A percentile compares a stretch with the other conserved stretches of the same genome.
phyloP scores from a whole-genome alignment of 352 stramenopile species.

The Phytopythium litorale region DNA sequence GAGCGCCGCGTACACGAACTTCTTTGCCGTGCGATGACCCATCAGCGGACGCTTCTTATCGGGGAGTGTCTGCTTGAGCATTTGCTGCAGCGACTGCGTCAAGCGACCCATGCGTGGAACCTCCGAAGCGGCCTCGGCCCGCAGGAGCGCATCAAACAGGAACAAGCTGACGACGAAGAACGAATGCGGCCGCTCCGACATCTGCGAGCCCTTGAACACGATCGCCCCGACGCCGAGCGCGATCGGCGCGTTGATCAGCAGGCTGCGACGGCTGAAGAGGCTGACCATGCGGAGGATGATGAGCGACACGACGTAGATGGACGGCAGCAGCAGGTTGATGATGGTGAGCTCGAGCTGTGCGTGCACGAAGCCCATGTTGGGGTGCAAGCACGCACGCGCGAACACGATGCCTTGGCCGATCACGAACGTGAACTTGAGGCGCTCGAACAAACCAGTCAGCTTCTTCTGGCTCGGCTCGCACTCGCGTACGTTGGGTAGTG shows the following conservation, averaged over 20 bases:
- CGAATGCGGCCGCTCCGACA: conserved; percentile 72
- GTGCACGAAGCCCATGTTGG: conserved; percentile 84
- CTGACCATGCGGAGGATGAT: conserved; percentile 73
- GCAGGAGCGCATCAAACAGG: conserved; percentile 67
- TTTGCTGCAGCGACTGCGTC: conserved; percentile 48
- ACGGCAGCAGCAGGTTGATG: conserved; percentile 83
- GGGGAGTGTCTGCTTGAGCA: conserved; percentile 52
- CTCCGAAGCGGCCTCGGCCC: conserved; percentile 41
- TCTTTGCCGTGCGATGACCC: conserved; percentile 53
- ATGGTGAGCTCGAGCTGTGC: conserved; percentile 86
- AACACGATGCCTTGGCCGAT: conserved; percentile 80
- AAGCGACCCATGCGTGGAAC: conserved; percentile 44
- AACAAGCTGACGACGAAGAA: conserved; percentile 77
- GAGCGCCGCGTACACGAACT: conserved; percentile 58
- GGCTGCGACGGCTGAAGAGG: conserved; percentile 39
- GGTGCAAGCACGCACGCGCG: conserved; percentile 68
- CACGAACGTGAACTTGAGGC: conserved; percentile 81
- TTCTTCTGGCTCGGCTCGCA: conserved; percentile 64
- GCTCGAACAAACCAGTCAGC: conserved; percentile 65
- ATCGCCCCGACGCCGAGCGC: conserved; percentile 39
- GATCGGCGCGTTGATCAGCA: conserved; percentile 49
- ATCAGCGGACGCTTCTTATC: conserved; percentile 36
- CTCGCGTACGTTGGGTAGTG: conserved; percentile 43
- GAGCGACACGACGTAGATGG: conserved; percentile 84
- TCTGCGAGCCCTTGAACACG: conserved; percentile 69